Evolutionary conservation across 2,329 filamentous ascomycete genomes (phyloP).

Genomic region (Leptoxyphium fumago): DNA sequence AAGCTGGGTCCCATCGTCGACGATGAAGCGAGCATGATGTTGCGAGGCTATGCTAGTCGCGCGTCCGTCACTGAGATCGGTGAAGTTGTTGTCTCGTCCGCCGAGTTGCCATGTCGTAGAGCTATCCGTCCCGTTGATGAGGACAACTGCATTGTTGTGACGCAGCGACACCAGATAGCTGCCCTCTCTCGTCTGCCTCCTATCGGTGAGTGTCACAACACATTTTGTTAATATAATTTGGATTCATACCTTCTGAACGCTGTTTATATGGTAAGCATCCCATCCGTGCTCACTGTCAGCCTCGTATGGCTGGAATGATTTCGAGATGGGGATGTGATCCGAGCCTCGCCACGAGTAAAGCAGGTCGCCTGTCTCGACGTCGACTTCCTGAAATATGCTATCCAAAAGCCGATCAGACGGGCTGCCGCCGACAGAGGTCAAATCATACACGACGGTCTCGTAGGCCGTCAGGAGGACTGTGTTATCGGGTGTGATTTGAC

Average conservation of each 20-base stretch:
- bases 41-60: constrained; percentile 28
- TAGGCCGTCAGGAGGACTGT: constrained; percentile 12
- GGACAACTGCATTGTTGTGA: constrained; percentile 31
- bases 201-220: constrained; percentile 28
- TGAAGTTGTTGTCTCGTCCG: constrained; percentile 31
- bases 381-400: constrained; percentile 29
- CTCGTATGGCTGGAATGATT: constrained; percentile 1
- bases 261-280: constrained; percentile 40
- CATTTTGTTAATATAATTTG: not conserved
- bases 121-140: constrained; percentile 32
- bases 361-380: constrained; percentile 25
- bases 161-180: constrained; percentile 40
- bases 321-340: constrained; percentile 21
- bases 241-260: constrained; percentile 29
- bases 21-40: constrained; percentile 2
- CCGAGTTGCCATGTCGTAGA: constrained; percentile 38
- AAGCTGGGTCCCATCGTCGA: constrained; percentile 3
- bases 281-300: constrained; percentile 9
- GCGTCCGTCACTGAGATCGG: constrained; percentile 25
- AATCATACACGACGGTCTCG: constrained; percentile 12
- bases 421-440: constrained; percentile 3
- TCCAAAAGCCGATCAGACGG: constrained; percentile 19
- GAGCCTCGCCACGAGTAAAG: constrained; percentile 32
- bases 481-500: constrained; percentile 10
- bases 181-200: constrained; percentile 28